phyloP scores from a whole-genome alignment of 176 grass and related monocot genomes.

The Urochloa ruziziensis region DNA sequence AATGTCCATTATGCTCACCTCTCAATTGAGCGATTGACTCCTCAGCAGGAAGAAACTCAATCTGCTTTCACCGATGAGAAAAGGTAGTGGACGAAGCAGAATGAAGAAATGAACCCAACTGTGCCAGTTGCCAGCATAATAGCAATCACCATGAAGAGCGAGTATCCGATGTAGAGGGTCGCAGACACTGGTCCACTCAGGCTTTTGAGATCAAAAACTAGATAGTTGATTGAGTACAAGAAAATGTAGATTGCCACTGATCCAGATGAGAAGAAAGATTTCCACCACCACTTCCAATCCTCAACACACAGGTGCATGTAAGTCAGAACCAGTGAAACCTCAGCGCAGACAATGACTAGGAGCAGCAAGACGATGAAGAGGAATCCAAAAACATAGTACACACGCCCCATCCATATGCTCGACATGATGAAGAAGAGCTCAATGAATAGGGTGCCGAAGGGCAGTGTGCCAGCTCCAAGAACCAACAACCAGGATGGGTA shows the following conservation, averaged over 20 bases:
- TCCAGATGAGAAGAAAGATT: slow-evolving; percentile 79
- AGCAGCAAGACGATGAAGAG: slow-evolving; percentile 73
- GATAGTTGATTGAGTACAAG: slow-evolving; percentile 78
- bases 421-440: slow-evolving; percentile 94
- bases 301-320: slow-evolving; percentile 85
- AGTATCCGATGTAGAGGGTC: slow-evolving; percentile 83
- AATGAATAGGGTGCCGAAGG: slow-evolving; percentile 79
- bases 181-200: slow-evolving; percentile 75
- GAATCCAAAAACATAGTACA: slow-evolving; percentile 81
- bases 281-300: slow-evolving; percentile 94
- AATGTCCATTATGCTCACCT: slow-evolving; percentile 42
- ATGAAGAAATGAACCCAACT: slow-evolving; percentile 75
- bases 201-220: slow-evolving; percentile 77
- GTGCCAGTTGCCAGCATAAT: slow-evolving; percentile 82
- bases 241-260: slow-evolving; percentile 80
- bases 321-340: slow-evolving; percentile 76
- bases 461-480: slow-evolving; percentile 70
- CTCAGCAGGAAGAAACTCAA: slow-evolving; percentile 29
- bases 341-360: slow-evolving; percentile 66
- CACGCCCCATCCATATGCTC: slow-evolving; percentile 78
- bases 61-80: slow-evolving; percentile 82
- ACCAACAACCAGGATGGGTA: slow-evolving; percentile 81
- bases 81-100: slow-evolving; percentile 77
- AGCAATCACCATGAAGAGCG: slow-evolving; percentile 80
- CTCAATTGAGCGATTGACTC: slow-evolving; percentile 12